Percentiles rank a stretch among this genome's conserved stretches.
These are phyloP conservation scores for Halophytophthora batemanensis DNA, from an alignment of 352 stramenopile species.

Conservation along the genomic window DNA sequence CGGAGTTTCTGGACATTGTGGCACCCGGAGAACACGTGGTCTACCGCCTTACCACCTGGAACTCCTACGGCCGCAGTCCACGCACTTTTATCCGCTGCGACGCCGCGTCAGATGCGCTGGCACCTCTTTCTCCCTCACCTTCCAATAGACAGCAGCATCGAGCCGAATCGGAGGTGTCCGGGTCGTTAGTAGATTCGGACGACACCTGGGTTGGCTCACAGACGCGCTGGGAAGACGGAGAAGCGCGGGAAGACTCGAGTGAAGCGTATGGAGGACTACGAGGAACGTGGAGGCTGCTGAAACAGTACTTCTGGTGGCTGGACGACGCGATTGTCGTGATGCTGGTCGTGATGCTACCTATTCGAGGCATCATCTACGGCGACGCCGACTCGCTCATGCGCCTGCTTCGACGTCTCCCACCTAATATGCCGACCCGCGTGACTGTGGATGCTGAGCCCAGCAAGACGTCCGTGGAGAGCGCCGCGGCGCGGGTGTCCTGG, in stretches of 20 bases:
- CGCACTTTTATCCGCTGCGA: conserved; percentile 62
- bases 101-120: conserved; percentile 10
- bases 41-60: conserved; percentile 80
- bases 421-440: conserved; percentile 80
- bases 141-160: too few species aligned
- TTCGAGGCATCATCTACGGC: conserved; percentile 81
- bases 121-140: conserved; percentile 8
- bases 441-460: conserved; percentile 55
- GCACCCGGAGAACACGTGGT: conserved; percentile 51
- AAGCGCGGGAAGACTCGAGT: conserved; percentile 4
- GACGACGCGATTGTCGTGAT: conserved; percentile 77
- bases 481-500: conserved; percentile 68
- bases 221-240: conserved; percentile 9
- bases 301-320: conserved; percentile 83
- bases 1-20: conserved; percentile 69
- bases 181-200: conserved; percentile 1
- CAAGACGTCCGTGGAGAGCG: conserved; percentile 57
- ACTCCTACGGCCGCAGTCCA: conserved; percentile 71
- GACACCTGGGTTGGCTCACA: neutral
- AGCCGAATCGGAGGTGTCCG: conserved; percentile 5
- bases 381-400: conserved; percentile 73
- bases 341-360: conserved; percentile 69
- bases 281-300: conserved; percentile 44
- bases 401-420: conserved; percentile 63
- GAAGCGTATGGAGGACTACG: conserved; percentile 15